Conservation (phyloP, 2,329 filamentous ascomycete genomes). For the Aspergillus vadensis region DNA sequence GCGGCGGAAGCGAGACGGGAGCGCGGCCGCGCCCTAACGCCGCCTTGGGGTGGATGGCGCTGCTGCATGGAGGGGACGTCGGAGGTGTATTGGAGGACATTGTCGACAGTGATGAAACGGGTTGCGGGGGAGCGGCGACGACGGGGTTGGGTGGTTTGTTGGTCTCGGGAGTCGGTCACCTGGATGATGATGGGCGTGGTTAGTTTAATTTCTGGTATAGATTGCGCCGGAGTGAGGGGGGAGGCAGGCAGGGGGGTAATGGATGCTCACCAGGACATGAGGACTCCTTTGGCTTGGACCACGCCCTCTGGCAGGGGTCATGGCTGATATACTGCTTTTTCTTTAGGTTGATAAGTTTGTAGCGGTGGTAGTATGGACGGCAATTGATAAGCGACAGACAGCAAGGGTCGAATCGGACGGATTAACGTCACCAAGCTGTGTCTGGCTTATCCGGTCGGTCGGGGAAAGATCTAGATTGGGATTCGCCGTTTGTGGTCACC, state of each 20-base stretch:
- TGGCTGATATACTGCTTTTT: slow-evolving; percentile 7
- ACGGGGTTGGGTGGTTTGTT: slow-evolving; percentile 32
- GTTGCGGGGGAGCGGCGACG: slow-evolving; percentile 51
- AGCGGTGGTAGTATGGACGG: not conserved
- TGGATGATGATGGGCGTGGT: slow-evolving; percentile 14
- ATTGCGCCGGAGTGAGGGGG: not conserved
- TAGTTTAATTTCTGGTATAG: not conserved
- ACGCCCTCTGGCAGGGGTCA: slow-evolving; percentile 34
- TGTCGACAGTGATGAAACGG: slow-evolving; percentile 86
- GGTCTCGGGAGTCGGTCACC: slow-evolving; percentile 50
- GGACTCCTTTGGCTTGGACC: slow-evolving; percentile 45
- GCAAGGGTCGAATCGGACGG: not conserved
- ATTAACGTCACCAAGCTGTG: not conserved
- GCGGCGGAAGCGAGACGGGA: slow-evolving; percentile 37
- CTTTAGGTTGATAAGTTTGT: not conserved
- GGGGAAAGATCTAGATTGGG: not conserved
- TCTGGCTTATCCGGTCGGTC: not conserved
- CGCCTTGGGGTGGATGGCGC: slow-evolving; percentile 61
- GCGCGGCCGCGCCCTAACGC: slow-evolving; percentile 30
- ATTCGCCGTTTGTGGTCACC: not conserved
- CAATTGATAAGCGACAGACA: not conserved
- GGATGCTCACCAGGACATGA: slow-evolving; percentile 44
- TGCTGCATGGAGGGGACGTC: slow-evolving; percentile 95
- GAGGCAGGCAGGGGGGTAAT: not conserved
- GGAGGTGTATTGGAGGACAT: slow-evolving; percentile 88